phyloP scores from a whole-genome alignment of 495 filamentous ascomycete genomes.

The Penicillium parvum region DNA sequence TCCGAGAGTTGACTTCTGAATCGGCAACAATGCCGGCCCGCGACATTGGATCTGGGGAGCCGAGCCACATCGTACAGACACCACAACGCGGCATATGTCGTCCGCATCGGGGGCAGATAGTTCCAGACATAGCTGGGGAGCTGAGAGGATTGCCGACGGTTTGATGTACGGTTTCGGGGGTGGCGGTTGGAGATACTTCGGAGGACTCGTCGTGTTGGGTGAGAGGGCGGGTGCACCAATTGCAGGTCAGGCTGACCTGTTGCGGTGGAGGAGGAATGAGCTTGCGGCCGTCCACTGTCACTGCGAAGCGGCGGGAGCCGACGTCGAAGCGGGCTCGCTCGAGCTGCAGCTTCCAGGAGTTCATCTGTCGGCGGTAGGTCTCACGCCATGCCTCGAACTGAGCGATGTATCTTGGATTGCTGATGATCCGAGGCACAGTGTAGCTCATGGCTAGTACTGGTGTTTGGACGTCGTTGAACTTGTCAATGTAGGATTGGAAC shows the following conservation, averaged over 20 bases:
- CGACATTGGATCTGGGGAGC: conserved; percentile 66
- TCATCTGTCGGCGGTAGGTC: conserved; percentile 76
- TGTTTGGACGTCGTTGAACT: conserved; percentile 85
- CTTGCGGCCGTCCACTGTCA: conserved; percentile 55
- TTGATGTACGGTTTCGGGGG: conserved; percentile 33
- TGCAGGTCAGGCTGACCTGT: conserved; percentile 78
- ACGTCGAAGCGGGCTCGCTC: conserved; percentile 60
- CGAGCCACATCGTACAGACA: conserved; percentile 81
- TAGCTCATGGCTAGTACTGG: conserved; percentile 79
- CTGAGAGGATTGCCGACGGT: conserved; percentile 38
- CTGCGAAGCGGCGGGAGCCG: conserved; percentile 56
- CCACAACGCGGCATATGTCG: conserved; percentile 85
- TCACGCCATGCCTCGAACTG: conserved; percentile 76
- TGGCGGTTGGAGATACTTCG: conserved; percentile 28
- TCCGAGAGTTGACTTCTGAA: conserved; percentile 32
- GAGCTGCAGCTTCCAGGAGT: conserved; percentile 63
- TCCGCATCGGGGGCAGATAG: conserved; percentile 78
- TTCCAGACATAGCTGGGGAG: conserved; percentile 40
- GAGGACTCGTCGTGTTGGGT: conserved; percentile 42
- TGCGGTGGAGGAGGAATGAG: conserved; percentile 61
- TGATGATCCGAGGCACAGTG: conserved; percentile 75
- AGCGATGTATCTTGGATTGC: conserved; percentile 47
- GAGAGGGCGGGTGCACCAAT: conserved; percentile 65
- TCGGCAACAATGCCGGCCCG: conserved; percentile 51
- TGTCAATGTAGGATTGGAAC: conserved; percentile 81